phyloP scores from a whole-genome alignment of 371 early-diverging fungal genomes.

The Fennellomyces sp. region DNA sequence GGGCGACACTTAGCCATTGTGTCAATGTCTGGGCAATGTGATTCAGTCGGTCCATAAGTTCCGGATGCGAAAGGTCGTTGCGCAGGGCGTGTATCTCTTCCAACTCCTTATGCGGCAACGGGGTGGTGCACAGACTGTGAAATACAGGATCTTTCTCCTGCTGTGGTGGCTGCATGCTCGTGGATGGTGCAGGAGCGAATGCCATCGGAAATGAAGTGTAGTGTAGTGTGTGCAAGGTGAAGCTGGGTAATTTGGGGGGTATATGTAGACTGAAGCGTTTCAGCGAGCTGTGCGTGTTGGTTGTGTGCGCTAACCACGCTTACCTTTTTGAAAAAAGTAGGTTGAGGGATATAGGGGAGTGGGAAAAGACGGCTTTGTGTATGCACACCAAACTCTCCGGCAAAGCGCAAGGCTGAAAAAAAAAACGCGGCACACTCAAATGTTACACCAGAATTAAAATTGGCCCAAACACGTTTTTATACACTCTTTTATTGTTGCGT shows the following conservation, averaged over 20 bases:
- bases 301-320: no score
- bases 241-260: neutral
- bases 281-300: no score
- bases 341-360: neutral
- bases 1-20: slow-evolving; percentile 40
- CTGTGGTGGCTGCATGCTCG: neutral
- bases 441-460: no score
- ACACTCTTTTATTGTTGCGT: no score
- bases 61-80: slow-evolving; percentile 9
- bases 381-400: neutral
- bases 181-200: slow-evolving; percentile 2
- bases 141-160: slow-evolving; percentile 7
- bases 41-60: slow-evolving; percentile 18
- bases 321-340: neutral
- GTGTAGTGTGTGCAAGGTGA: neutral
- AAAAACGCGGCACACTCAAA: no score
- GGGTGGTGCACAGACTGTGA: slow-evolving; percentile 7
- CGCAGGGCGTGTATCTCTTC: slow-evolving; percentile 17
- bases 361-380: neutral
- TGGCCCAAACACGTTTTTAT: no score
- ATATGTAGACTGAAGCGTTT: neutral
- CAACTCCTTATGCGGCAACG: slow-evolving; percentile 26
- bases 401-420: neutral
- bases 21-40: slow-evolving; percentile 22
- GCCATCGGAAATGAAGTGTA: neutral